Evolutionary conservation across 352 stramenopile species (phyloP).

Genomic region (Peronosclerospora sorghi): DNA sequence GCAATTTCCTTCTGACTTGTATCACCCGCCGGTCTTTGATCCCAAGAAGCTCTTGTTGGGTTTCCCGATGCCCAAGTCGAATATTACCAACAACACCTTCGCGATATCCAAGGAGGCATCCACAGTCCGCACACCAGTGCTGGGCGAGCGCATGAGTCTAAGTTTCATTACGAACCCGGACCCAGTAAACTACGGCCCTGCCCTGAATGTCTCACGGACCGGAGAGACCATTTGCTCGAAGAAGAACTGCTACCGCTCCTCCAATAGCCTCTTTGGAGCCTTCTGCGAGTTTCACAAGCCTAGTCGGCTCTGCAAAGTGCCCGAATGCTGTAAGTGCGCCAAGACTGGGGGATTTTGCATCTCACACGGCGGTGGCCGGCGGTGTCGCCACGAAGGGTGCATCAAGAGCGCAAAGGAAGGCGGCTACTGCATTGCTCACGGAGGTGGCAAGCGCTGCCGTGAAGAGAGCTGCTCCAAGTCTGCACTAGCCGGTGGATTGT

Average conservation of each 20-base stretch:
- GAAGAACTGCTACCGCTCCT: constrained; percentile 47
- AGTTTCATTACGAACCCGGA: constrained; percentile 48
- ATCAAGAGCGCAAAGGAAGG: constrained; percentile 66
- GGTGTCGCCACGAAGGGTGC: constrained; percentile 40
- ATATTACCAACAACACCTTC: constrained; percentile 18
- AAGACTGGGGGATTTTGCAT: constrained; percentile 74
- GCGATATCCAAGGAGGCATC: constrained; percentile 17
- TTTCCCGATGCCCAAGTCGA: constrained; percentile 11
- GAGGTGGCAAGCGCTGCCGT: constrained; percentile 45
- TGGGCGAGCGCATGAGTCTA: constrained; percentile 38
- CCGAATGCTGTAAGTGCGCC: constrained; percentile 44
- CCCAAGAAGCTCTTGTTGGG: constrained; percentile 7
- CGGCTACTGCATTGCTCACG: constrained; percentile 53
- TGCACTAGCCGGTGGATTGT: constrained; percentile 47
- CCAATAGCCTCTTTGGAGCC: constrained; percentile 32
- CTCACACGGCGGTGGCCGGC: constrained; percentile 49
- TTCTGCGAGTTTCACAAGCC: constrained; percentile 63
- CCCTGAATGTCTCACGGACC: background rate
- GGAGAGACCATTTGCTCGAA: constrained; percentile 35
- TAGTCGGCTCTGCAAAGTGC: constrained; percentile 53
- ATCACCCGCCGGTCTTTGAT: constrained; percentile 15
- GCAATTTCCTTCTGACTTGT: constrained; percentile 18
- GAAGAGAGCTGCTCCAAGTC: constrained; percentile 47
- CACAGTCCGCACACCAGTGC: constrained; percentile 11
- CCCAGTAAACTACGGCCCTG: background rate